Base-by-base conservation (phyloP, 768 basidiomycete genomes). In the Tephrocybe sp. region DNA sequence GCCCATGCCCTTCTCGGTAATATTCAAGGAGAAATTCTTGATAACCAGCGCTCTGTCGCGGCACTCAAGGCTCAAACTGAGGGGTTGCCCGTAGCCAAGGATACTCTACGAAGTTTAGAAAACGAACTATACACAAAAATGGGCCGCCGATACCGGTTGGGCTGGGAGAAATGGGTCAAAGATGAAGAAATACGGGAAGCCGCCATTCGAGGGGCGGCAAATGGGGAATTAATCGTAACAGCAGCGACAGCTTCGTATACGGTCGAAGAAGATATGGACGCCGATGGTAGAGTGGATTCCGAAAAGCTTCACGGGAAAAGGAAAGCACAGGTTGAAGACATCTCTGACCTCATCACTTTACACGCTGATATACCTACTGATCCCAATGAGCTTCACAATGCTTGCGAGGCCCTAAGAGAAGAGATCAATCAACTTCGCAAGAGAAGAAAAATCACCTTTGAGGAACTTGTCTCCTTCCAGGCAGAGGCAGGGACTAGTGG, bases 91-190 rank as follows among this genome's bases (percentile, higher is more conserved):
- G 76, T 83, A 23, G 77, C 84, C 8, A 84, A 83, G 51, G 72
- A 77, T 48, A 63, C 71, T 20, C 71, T 96, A 41, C 71, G 76
- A 26, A 76, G 77, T 30, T 67, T 94, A 49, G 87, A 92, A 66
- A 68, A 66, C 14, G 84, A 83, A 53, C 69, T 98, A 26, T 69
- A 77, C 22, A 71, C 71, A 6, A 92, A 89, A 68, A 91, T 97
- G 84, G 88, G 85, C 16, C 79, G 79, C 59, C 75, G 88, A 56
- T 92, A 92, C 70, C 79, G 89, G 44, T 62, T 87, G 20, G 96
- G 94, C 2, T 98, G 89, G 86, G 92, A 96, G 65, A 90, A 89
- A 60, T 98, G 96, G 94, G 70, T 89, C 17, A 84, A 84, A 57
- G 87, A 88, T 50, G 91, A 98, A 70, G 87, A 91, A 62, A 72